Base-by-base conservation (phyloP, 164 flowering plant genomes). In the grape (Vitis vinifera) region DNA sequence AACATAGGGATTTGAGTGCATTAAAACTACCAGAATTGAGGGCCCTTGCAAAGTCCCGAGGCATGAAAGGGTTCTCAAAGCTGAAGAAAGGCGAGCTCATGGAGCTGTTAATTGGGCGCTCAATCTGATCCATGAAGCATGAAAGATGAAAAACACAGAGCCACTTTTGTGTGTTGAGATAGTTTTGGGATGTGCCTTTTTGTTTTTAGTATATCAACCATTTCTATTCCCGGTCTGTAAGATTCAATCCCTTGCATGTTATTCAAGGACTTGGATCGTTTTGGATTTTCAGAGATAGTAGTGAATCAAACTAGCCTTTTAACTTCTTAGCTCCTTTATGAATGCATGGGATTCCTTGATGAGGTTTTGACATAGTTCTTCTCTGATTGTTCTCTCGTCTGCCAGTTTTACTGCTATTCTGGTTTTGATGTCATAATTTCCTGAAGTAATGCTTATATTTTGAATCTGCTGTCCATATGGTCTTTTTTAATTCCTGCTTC, bases 51-150 rank as follows among this genome's bases (percentile, higher is more conserved):
- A 91, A 91, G 63, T 85, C 97, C 58, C 85, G 91, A 3, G 94
- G 99, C n/a, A 11, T 92, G 71, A 94, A 90, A 85, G 90, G 97
- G 72, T 88, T 71, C 73, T 91, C 97, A 3, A 94, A 87, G 86
- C 71, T 92, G 85, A 94, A 92, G 87, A 94, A 94, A 78, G 69
- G 53, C 6, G 91, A 90, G 59, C 91, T 94, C 49, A 65, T 91
- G 60, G 87, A 78, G 62, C 71, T 94, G 77, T 86, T 94, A 9
- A 59, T 79, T 67, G 76, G 81, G 65, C 69, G 63, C 63, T 68
- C 73, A 29, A 17, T 51, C 59, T 83, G 79, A 81, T 67, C 44
- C 47, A n/a, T 27, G 63, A n/a, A 23, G 11, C 23, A 15, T 60
- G 53, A 27, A 48, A 37, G 27, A 10, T 17, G 23, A 4, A 51